phyloP scores from a whole-genome alignment of 495 filamentous ascomycete species.

The Lepidopterella palustris region DNA sequence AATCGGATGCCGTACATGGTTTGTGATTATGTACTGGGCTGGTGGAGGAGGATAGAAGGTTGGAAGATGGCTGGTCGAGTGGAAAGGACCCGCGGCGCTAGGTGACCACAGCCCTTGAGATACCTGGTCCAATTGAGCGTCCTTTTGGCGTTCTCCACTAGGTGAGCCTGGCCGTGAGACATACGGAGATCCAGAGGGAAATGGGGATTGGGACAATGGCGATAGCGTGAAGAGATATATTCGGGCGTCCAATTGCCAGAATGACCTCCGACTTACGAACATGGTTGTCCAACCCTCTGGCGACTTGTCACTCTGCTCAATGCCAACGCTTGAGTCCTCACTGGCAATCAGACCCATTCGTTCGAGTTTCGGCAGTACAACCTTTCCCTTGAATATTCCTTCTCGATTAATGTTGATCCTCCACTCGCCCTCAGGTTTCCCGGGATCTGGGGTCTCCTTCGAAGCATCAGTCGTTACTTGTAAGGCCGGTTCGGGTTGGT shows the following conservation, averaged over 20 bases:
- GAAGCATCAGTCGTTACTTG: slow-evolving; percentile 57
- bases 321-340: slow-evolving; percentile 68
- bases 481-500: slow-evolving; percentile 55
- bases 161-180: slow-evolving; percentile 57
- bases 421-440: slow-evolving; percentile 82
- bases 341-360: slow-evolving; percentile 80
- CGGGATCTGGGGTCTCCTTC: slow-evolving; percentile 55
- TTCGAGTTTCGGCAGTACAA: slow-evolving; percentile 82
- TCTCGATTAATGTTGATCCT: slow-evolving; percentile 75
- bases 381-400: slow-evolving; percentile 75
- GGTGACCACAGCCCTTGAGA: slow-evolving; percentile 35
- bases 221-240: slow-evolving; percentile 81
- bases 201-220: slow-evolving; percentile 51
- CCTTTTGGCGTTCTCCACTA: slow-evolving; percentile 36
- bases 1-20: slow-evolving; percentile 75
- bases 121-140: slow-evolving; percentile 22
- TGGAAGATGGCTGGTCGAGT: slow-evolving; percentile 71
- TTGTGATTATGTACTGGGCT: slow-evolving; percentile 71
- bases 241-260: slow-evolving; percentile 87
- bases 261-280: slow-evolving; percentile 72
- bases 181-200: slow-evolving; percentile 51
- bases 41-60: slow-evolving; percentile 85
- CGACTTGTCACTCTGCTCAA: slow-evolving; percentile 52
- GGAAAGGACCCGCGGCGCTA: slow-evolving; percentile 57
- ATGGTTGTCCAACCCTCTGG: slow-evolving; percentile 67